Evolutionary conservation across 2,329 filamentous ascomycete genomes (phyloP).

Genomic region (Triangularia setosa): DNA sequence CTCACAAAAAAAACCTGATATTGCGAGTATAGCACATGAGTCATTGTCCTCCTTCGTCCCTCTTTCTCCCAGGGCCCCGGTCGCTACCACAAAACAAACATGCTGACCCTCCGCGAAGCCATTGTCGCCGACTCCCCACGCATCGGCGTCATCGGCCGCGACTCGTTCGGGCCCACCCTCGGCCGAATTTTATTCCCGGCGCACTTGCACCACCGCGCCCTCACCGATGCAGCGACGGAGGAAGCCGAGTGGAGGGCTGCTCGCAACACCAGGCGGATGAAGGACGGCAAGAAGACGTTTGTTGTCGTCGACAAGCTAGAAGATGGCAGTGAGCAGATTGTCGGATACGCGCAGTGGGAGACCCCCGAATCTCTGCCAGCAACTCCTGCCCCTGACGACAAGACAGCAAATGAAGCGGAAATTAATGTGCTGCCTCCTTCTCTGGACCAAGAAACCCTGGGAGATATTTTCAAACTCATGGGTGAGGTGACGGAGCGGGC

Average conservation of each 20-base stretch:
- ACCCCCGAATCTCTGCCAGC: constrained; percentile 6
- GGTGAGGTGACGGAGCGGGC: constrained; percentile 3
- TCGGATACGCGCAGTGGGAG: constrained; percentile 24
- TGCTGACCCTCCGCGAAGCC: constrained; percentile 27
- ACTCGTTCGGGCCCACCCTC: constrained; percentile 23
- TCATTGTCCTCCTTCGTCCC: neutral
- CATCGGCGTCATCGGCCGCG: constrained; percentile 26
- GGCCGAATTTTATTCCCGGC: constrained; percentile 19
- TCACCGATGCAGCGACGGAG: constrained; percentile 9
- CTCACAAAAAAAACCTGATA: neutral
- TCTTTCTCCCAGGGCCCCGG: neutral
- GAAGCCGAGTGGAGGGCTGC: constrained; percentile 20
- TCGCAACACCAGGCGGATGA: constrained; percentile 13
- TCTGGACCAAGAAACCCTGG: constrained; percentile 11
- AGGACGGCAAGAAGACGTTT: constrained; percentile 16
- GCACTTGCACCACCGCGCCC: constrained; percentile 8
- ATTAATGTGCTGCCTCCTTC: constrained; percentile 4
- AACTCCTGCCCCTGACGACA: too few species aligned
- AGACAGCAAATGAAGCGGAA: neutral
- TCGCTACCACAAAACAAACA: constrained; percentile 11
- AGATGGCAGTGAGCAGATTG: constrained; percentile 6
- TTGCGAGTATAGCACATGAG: neutral
- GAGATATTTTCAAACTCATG: neutral
- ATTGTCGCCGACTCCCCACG: constrained; percentile 24
- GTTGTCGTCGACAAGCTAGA: constrained; percentile 20